These are phyloP conservation scores for Huntiella bhutanensis DNA, from an alignment of 2,329 filamentous ascomycete species.

Conservation along the genomic window DNA sequence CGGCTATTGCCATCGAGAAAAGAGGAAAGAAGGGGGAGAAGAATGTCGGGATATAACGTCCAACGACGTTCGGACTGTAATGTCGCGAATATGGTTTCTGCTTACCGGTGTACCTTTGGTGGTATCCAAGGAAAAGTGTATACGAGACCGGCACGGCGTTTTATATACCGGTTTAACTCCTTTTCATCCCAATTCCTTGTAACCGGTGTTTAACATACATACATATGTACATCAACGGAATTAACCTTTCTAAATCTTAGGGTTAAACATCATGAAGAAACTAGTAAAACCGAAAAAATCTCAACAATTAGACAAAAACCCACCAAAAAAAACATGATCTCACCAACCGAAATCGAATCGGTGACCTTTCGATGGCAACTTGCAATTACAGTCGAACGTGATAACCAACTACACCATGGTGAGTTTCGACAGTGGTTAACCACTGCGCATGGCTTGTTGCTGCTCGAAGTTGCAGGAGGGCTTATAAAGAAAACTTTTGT, in stretches of 20 bases:
- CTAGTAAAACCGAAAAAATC: neutral
- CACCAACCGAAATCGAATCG: slow-evolving; percentile 11
- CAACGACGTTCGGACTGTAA: neutral
- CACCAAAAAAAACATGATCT: slow-evolving; percentile 3
- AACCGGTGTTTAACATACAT: too few species aligned
- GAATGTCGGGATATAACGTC: neutral
- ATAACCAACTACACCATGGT: slow-evolving; percentile 11
- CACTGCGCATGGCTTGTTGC: slow-evolving; percentile 8
- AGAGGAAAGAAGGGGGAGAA: neutral
- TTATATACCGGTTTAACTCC: too few species aligned
- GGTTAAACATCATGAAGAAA: neutral
- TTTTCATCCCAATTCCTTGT: too few species aligned
- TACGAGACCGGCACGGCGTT: neutral
- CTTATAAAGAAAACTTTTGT: slow-evolving; percentile 1
- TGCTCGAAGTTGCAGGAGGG: neutral
- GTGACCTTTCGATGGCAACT: slow-evolving; percentile 10
- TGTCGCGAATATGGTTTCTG: neutral
- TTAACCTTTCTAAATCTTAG: neutral
- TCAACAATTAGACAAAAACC: neutral
- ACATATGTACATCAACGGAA: too few species aligned
- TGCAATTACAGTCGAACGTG: slow-evolving; percentile 10
- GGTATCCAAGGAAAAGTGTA: neutral
- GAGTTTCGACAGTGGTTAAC: slow-evolving; percentile 10
- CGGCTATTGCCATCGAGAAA: neutral
- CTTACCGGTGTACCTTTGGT: neutral